Evolutionary conservation across 345 rosid species (phyloP).

Genomic region (Sisymbrium altissimum): DNA sequence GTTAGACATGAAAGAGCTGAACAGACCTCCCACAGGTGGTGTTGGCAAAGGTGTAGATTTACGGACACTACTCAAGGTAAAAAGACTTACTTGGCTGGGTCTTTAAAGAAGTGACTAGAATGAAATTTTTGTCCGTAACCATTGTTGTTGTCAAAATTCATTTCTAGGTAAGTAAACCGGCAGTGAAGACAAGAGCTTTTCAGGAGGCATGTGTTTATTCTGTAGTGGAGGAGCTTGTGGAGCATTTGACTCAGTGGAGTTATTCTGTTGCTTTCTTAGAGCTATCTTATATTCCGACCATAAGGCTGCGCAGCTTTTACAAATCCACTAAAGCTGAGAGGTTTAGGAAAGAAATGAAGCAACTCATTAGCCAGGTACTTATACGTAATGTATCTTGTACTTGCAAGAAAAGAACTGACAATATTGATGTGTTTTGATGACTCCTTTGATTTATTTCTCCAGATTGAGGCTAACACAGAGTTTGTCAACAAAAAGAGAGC

Average conservation of each 20-base stretch:
- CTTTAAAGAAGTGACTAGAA: neutral
- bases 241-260: slow-evolving; percentile 92
- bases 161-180: slow-evolving; percentile 68
- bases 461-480: slow-evolving; percentile 68
- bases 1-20: slow-evolving; percentile 96
- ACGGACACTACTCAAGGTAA: slow-evolving; percentile 70
- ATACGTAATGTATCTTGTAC: neutral
- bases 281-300: slow-evolving; percentile 73
- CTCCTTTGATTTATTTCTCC: slow-evolving; percentile 20
- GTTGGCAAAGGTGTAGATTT: slow-evolving; percentile 86
- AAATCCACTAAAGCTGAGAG: slow-evolving; percentile 82
- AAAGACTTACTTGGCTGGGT: neutral
- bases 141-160: neutral
- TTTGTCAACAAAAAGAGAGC: slow-evolving; percentile 63
- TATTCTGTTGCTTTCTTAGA: slow-evolving; percentile 79
- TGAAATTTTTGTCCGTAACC: neutral
- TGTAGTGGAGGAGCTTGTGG: slow-evolving; percentile 80
- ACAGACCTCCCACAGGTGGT: slow-evolving; percentile 79
- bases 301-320: slow-evolving; percentile 69
- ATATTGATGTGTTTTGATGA: neutral
- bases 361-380: slow-evolving; percentile 75
- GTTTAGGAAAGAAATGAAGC: slow-evolving; percentile 83
- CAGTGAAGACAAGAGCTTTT: slow-evolving; percentile 82
- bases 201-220: slow-evolving; percentile 91
- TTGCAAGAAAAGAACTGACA: neutral